These are phyloP conservation scores for Pythium brachiatum DNA, from an alignment of 352 stramenopile genomes.

Conservation along the genomic window DNA sequence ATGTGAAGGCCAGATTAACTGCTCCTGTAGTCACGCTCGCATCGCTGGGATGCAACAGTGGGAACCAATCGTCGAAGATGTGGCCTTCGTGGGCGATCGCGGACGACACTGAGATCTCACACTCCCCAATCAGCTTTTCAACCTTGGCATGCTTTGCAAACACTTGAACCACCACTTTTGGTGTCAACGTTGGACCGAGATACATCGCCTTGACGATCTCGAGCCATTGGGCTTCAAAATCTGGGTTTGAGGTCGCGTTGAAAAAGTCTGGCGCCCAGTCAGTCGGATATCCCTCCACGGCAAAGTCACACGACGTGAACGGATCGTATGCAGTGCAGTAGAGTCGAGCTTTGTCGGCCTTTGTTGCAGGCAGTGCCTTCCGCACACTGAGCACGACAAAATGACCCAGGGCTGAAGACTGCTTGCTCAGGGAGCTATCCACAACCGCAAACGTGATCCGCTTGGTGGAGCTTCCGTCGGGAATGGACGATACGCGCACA, in stretches of 20 bases:
- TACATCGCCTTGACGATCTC: constrained; percentile 47
- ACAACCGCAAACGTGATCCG: constrained; percentile 50
- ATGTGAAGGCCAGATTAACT: constrained; percentile 51
- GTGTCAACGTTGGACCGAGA: constrained; percentile 59
- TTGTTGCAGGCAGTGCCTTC: constrained; percentile 36
- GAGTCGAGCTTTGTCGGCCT: constrained; percentile 30
- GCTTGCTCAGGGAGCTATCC: constrained; percentile 11
- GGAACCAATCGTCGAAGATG: constrained; percentile 65
- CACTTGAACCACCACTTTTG: constrained; percentile 62
- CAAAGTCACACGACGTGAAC: constrained; percentile 74
- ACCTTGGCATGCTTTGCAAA: constrained; percentile 71
- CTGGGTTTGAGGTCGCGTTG: constrained; percentile 35
- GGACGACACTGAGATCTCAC: constrained; percentile 67
- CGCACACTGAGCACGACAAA: constrained; percentile 76
- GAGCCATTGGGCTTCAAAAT: constrained; percentile 56
- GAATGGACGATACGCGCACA: constrained; percentile 47
- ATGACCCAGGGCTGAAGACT: constrained; percentile 25
- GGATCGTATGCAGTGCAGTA: constrained; percentile 87
- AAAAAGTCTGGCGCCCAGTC: constrained; percentile 76
- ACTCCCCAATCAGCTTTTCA: constrained; percentile 69
- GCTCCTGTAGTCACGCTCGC: constrained; percentile 27
- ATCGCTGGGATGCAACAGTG: constrained; percentile 37
- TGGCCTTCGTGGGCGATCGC: constrained; percentile 71
- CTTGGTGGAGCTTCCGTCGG: constrained; percentile 35
- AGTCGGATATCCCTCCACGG: constrained; percentile 56